A percentile compares a stretch with the other conserved stretches of the same genome.
Conservation (phyloP, 2,329 filamentous ascomycete genomes). For the Phyllosticta ampelicida region DNA sequence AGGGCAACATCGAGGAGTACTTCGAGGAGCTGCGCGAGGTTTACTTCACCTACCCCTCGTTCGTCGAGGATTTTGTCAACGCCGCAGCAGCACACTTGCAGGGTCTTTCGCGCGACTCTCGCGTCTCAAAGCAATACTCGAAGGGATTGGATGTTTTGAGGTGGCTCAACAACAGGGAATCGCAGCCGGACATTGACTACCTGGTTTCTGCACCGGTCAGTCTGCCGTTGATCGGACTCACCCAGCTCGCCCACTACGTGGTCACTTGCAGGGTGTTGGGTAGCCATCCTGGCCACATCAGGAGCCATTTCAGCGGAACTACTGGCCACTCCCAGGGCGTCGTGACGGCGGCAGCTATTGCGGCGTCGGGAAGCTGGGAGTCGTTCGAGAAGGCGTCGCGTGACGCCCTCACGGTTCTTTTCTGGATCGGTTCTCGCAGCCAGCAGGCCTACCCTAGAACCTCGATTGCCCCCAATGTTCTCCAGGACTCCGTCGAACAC, state of each 20-base stretch:
- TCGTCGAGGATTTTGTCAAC: conserved; percentile 75
- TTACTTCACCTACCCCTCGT: conserved; percentile 81
- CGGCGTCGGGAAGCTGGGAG: conserved; percentile 87
- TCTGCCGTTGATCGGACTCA: conserved; percentile 88
- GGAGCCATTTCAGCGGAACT: conserved; percentile 73
- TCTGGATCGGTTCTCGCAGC: conserved; percentile 96
- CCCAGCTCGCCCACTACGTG: conserved; percentile 90
- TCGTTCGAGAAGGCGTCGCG: conserved; percentile 71
- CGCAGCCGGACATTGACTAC: conserved; percentile 89
- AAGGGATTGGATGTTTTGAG: conserved; percentile 93
- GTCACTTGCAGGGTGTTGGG: conserved; percentile 89
- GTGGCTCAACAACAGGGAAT: conserved; percentile 82
- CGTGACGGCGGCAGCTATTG: conserved; percentile 83
- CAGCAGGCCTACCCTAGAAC: conserved; percentile 96
- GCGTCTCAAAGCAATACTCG: conserved; percentile 88
- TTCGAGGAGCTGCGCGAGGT: conserved; percentile 94
- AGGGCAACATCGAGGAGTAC: conserved; percentile 99
- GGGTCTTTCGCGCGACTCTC: conserved; percentile 67
- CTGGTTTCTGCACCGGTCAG: conserved; percentile 90
- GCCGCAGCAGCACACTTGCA: conserved; percentile 81
- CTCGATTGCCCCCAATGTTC: conserved; percentile 77
- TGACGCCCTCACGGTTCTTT: conserved; percentile 80
- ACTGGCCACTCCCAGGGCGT: conserved; percentile 97
- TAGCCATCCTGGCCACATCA: conserved; percentile 76
- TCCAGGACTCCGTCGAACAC: conserved; percentile 87